A percentile compares a stretch with the other conserved stretches of the same genome.
These are phyloP conservation scores for Ceratocystis lukuohia DNA, from an alignment of 2,329 filamentous ascomycete species.

Conservation along the genomic window DNA sequence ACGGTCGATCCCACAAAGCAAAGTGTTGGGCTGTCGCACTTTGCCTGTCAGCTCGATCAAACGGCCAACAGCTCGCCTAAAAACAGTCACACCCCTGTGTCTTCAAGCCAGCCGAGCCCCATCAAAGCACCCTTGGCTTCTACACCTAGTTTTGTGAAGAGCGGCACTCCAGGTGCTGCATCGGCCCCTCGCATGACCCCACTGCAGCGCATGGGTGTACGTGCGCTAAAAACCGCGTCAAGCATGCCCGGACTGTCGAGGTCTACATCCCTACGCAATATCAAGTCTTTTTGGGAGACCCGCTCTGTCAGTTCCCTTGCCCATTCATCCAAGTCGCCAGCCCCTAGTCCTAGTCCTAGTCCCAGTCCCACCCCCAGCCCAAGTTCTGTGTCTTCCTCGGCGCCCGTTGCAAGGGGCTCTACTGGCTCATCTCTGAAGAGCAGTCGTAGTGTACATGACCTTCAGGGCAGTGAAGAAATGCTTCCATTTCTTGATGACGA, in stretches of 20 bases:
- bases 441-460: not conserved
- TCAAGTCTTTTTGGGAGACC: conserved; percentile 16
- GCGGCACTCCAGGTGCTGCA: conserved; percentile 27
- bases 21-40: not conserved
- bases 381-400: not conserved
- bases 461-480: conserved; percentile 42
- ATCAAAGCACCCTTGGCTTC: not conserved
- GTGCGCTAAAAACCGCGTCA: conserved; percentile 27
- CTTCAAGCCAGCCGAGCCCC: not conserved
- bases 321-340: not conserved
- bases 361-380: not conserved
- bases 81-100: not conserved
- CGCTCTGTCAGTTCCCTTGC: conserved; percentile 7
- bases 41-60: not conserved
- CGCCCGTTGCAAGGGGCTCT: not conserved
- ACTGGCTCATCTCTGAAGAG: conserved; percentile 28
- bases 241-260: conserved; percentile 3
- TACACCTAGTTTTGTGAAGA: conserved; percentile 8
- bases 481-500: conserved; percentile 41
- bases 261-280: conserved; percentile 10
- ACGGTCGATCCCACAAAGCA: not conserved
- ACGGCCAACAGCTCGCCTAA: not conserved
- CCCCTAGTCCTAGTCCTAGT: not conserved
- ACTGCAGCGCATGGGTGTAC: conserved; percentile 39
- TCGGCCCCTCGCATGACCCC: conserved; percentile 34